These are phyloP conservation scores for Camellia granthamiana DNA, from an alignment of 148 eudicot genomes.

Conservation along the genomic window DNA sequence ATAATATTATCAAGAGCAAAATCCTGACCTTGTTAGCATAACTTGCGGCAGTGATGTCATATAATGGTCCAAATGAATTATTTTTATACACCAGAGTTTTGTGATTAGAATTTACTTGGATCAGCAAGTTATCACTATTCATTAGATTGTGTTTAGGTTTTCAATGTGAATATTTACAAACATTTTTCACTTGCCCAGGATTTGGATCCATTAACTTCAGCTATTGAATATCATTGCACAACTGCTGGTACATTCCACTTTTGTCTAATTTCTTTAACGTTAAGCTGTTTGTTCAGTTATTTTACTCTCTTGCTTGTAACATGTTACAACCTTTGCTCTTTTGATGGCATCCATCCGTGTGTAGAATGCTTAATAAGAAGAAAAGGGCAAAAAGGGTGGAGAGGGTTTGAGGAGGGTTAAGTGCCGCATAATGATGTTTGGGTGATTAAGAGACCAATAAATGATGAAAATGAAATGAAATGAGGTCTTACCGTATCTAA, in stretches of 20 bases:
- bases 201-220: slow-evolving; percentile 72
- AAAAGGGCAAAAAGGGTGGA: not conserved
- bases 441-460: not conserved
- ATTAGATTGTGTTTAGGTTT: not conserved
- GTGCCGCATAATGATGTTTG: not conserved
- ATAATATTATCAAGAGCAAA: no score
- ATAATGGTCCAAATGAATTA: no score
- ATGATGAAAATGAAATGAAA: not conserved
- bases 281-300: slow-evolving; percentile 2
- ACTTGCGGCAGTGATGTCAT: no score
- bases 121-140: not conserved
- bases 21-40: no score
- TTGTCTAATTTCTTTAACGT: slow-evolving; percentile 24
- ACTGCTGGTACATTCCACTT: slow-evolving; percentile 76
- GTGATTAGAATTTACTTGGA: slow-evolving; percentile 5
- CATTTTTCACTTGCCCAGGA: slow-evolving; percentile 49
- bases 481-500: not conserved
- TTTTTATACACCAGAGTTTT: not conserved
- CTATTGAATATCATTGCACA: slow-evolving; percentile 80
- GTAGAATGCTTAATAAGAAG: no score
- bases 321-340: not conserved
- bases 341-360: not conserved
- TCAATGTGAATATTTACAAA: not conserved
- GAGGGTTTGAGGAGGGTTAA: not conserved
- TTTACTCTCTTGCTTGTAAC: not conserved